These are phyloP conservation scores for Didymella segeticola DNA, from an alignment of 2,329 filamentous ascomycete genomes.

Conservation along the genomic window DNA sequence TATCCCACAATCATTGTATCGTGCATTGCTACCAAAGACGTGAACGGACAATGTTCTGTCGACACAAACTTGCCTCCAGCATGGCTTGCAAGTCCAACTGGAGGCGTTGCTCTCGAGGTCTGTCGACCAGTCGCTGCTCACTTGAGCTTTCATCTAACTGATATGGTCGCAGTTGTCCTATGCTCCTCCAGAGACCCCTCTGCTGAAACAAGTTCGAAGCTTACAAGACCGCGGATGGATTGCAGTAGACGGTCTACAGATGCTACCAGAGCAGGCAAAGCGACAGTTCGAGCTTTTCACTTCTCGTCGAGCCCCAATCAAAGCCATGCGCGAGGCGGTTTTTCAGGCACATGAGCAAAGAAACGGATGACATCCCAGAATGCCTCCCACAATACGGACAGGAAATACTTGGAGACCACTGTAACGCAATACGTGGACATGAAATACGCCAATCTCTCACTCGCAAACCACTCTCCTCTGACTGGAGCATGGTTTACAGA, in stretches of 20 bases:
- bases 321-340: background rate
- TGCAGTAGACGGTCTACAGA: conserved; percentile 1
- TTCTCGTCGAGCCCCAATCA: background rate
- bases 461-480: background rate
- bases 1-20: conserved; percentile 1
- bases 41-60: background rate
- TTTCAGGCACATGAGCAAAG: background rate
- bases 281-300: conserved; percentile 2
- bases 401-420: background rate
- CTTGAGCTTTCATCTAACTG: background rate
- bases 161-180: background rate
- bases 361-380: too few species aligned
- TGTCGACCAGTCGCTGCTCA: background rate
- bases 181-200: background rate
- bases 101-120: conserved; percentile 1
- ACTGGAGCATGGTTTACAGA: background rate
- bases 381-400: background rate
- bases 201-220: background rate
- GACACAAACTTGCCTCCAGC: background rate
- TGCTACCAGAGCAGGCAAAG: conserved; percentile 1
- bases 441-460: too few species aligned
- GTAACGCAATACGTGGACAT: too few species aligned
- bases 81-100: conserved; percentile 1
- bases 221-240: background rate
- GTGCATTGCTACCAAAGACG: background rate